Evolutionary conservation across 1,139 yeast genomes (phyloP), one percentile per base, ranked within the genome.

Genomic region (Saccharomyces hybrid): DNA sequence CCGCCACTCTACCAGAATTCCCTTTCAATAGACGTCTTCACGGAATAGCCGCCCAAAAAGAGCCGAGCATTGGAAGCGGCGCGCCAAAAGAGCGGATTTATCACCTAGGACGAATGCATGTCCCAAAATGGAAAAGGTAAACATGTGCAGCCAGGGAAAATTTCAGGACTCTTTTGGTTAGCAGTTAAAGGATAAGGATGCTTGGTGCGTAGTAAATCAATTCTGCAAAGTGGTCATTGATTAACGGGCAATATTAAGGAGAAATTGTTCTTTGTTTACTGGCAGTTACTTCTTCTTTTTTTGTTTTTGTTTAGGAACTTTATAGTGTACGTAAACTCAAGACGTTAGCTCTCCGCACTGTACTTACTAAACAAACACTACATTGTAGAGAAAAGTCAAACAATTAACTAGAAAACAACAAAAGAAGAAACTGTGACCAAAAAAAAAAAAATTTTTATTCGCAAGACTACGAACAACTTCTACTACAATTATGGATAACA

Each of bases 401-500:
- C 44, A 38, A 38, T 34, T 24, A 38, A 19, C 9, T 38, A 9
- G 7, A 38, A 9, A 11, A 16, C 16, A 38, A 9, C n/a, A 38
- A 12, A 38, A 38, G 44, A 19, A 16, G 11, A 16, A 9, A 9
- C 21, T 16, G 24, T 6, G 19, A n/a, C 4, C 9, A 38, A 16
- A 38, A 38, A 28, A 3, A 4, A 9, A 19, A 38, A 38, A 11
- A 11, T 9, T 11, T 2, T 16, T 16, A 16, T 16, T 16, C 16
- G 5, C 19, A 38, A 11, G 24, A 16, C 7, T 11, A 38, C 19
- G 9, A 38, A 38, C 4, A 42, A 26, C 5, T 32, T 9, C 14
- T 21, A 16, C 4, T 47, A 24, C 6, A 42, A 44, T 31, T 26
- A 57, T 57, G 59, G 55, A 57, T 32, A 52, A 55, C 32, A 55